Percentiles rank a stretch among this genome's conserved stretches.
Conservation (phyloP, 2,329 filamentous ascomycete genomes). For the Ophiostoma sp. region DNA sequence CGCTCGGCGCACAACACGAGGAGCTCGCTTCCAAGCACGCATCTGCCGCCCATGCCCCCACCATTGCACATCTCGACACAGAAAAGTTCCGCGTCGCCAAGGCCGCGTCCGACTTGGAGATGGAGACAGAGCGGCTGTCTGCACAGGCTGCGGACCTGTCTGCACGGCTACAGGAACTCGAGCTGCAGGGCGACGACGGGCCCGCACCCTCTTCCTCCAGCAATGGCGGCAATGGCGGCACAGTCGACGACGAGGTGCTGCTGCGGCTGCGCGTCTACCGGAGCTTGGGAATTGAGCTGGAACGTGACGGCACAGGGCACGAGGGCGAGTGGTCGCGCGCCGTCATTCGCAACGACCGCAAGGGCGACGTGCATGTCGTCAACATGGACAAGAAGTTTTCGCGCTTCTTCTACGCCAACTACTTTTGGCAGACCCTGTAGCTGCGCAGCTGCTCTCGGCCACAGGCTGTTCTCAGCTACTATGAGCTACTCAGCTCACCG, state of each 20-base stretch:
- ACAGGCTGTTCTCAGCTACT: neutral
- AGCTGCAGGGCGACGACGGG: slow-evolving; percentile 81
- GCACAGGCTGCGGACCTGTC: slow-evolving; percentile 70
- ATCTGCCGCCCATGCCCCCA: slow-evolving; percentile 70
- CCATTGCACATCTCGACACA: slow-evolving; percentile 83
- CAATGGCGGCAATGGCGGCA: neutral
- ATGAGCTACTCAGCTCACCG: neutral
- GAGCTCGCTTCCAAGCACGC: slow-evolving; percentile 73
- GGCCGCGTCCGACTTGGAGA: slow-evolving; percentile 79
- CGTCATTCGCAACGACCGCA: slow-evolving; percentile 75
- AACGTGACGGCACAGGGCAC: slow-evolving; percentile 57
- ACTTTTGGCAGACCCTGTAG: slow-evolving; percentile 87
- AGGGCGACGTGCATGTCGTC: slow-evolving; percentile 89
- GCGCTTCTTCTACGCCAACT: slow-evolving; percentile 87
- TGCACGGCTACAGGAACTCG: slow-evolving; percentile 71
- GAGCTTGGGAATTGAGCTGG: slow-evolving; percentile 82
- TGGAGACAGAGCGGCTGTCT: slow-evolving; percentile 88
- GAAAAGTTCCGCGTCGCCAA: slow-evolving; percentile 95
- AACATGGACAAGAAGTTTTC: slow-evolving; percentile 92
- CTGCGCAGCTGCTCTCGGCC: no score
- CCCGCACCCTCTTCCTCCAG: slow-evolving; percentile 21
- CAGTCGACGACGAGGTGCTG: slow-evolving; percentile 55
- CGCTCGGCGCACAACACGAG: slow-evolving; percentile 67
- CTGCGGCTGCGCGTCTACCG: slow-evolving; percentile 87
- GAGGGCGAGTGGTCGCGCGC: slow-evolving; percentile 83